Evolutionary conservation across 129 eudicot genomes (phyloP).

Genomic region (Lactuca saligna): DNA sequence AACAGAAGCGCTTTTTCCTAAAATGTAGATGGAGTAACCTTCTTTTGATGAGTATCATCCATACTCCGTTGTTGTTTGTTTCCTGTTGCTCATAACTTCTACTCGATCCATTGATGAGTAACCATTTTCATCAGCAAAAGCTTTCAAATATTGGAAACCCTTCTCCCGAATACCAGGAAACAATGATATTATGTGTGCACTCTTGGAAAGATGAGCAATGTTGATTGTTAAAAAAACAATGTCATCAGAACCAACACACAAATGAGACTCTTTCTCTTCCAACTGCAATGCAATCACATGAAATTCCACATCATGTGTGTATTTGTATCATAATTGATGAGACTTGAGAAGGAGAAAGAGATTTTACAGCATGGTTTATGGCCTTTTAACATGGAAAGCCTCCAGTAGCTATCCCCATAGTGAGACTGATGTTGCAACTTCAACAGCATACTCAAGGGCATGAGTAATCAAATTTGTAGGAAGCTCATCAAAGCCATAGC

Average conservation of each 20-base stretch:
- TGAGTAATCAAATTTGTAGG: too few species aligned
- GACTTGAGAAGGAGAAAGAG: conserved; percentile 11
- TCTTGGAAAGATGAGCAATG: conserved; percentile 56
- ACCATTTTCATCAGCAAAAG: conserved; percentile 62
- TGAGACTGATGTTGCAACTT: too few species aligned
- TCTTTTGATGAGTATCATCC: conserved; percentile 47
- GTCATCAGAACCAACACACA: conserved; percentile 78
- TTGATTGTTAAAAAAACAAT: conserved; percentile 69
- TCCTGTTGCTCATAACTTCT: conserved; percentile 43
- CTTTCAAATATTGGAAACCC: conserved; percentile 63
- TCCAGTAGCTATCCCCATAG: conserved; percentile 70
- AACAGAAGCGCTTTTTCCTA: neutral
- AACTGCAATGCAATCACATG: conserved; percentile 57
- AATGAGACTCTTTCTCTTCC: conserved; percentile 43
- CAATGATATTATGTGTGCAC: conserved; percentile 53
- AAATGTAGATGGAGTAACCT: conserved; percentile 38
- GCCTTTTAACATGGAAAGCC: conserved; percentile 55
- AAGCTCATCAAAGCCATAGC: too few species aligned
- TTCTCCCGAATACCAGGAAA: conserved; percentile 71
- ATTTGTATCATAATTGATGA: neutral
- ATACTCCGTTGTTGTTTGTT: conserved; percentile 39
- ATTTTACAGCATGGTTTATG: conserved; percentile 48
- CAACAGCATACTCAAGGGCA: too few species aligned
- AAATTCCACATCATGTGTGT: neutral
- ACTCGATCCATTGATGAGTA: conserved; percentile 54